Base-by-base conservation (phyloP, 192 early-diverging fungal species). In the Coemansia sp. region DNA sequence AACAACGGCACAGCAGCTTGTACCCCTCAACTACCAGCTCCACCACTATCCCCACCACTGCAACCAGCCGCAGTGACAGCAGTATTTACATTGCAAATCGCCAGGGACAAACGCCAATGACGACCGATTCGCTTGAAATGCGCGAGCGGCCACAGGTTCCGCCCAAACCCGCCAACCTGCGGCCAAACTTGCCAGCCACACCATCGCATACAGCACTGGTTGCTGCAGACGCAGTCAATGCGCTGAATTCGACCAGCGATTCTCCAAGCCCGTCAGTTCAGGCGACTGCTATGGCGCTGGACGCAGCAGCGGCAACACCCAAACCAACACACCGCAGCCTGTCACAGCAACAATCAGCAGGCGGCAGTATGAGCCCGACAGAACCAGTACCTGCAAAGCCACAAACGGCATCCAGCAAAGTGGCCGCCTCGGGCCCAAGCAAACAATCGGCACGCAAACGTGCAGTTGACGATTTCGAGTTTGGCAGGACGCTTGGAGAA, bases 401-500 rank as follows among this genome's bases (percentile, higher is more conserved):
- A 10, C 41, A 38, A 16, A 13, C 31, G 43, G 14, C 44, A 8
- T 33, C 30, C 43, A 33, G 30, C n/a, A 45, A 18, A 30, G 40
- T 33, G 6, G 19, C 55, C 21, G 40, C 57, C 9, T 48, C 53
- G 10, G 45, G 53, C 68, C 46, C 33, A 48, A 61, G 49, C 56
- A 31, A 47, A 28, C 58, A 60, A 56, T 23, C 57, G 14, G 42
- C 61, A 7, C 84, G 85, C 43, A 90, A 89, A 53, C 86, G 93
- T 7, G 80, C 66, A 3, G 87, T 90, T 1, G 78, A 62, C 8
- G 96, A 98, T 60, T 98, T 96, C 78, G 80, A 83, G 18, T 93
- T 94, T 64, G 91, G 89, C 8, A 68, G 81, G 47, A 81, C 85
- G 0, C 72, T 99, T 15, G 96, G 96, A 51, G 94, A 97, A 79